These are phyloP conservation scores for Discostella stelligeroides DNA, from an alignment of 108 stramenopile species.

Conservation along the genomic window DNA sequence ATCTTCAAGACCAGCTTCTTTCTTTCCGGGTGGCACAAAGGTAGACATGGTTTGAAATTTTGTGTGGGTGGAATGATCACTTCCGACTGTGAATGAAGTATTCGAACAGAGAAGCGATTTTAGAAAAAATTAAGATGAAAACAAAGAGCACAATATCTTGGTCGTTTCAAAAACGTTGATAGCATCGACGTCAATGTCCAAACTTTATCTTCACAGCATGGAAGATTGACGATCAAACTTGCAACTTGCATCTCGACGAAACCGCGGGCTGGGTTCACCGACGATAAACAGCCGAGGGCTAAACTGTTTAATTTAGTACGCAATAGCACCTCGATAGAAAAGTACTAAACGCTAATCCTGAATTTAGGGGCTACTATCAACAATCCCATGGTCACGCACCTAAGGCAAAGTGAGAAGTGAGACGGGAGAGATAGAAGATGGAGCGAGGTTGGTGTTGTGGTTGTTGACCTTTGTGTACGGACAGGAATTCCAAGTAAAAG, in stretches of 20 bases:
- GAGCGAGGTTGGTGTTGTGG: not conserved
- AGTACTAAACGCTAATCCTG: not conserved
- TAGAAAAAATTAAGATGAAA: not conserved
- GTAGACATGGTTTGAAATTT: constrained; percentile 62
- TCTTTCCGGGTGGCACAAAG: constrained; percentile 77
- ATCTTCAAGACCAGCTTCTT: constrained; percentile 56
- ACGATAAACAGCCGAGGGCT: no score
- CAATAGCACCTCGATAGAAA: no score
- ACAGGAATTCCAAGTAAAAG: constrained; percentile 25
- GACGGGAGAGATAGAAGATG: no score
- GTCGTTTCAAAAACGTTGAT: no score
- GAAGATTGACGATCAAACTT: no score
- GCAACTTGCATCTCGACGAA: no score
- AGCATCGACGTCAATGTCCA: no score
- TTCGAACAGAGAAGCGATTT: not conserved
- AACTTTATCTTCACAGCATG: no score
- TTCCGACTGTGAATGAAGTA: constrained; percentile 22
- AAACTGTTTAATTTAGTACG: no score
- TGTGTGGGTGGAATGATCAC: constrained; percentile 15
- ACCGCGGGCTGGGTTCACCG: no score
- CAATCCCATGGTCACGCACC: constrained; percentile 46
- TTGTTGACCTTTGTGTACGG: not conserved
- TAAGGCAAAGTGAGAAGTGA: constrained; percentile 66
- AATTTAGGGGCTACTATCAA: not conserved
- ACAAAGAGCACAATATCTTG: not conserved